A percentile compares a stretch with the other conserved stretches of the same genome.
These are phyloP conservation scores for Nakataea oryzae DNA, from an alignment of 2,329 filamentous ascomycete species.

Conservation along the genomic window DNA sequence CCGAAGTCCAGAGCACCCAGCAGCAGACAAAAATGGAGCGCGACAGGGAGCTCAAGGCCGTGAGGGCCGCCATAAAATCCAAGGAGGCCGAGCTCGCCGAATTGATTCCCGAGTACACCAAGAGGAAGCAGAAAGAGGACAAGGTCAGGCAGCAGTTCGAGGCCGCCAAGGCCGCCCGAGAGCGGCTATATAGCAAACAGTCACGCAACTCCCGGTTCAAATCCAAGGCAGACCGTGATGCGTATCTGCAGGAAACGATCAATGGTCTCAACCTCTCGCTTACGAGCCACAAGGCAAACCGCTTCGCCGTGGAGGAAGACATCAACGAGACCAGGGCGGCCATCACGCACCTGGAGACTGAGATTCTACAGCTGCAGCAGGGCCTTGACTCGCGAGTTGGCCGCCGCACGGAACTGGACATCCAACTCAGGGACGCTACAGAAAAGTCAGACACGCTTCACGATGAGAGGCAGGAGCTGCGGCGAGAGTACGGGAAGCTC, in stretches of 20 bases:
- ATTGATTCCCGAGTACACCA: constrained; percentile 67
- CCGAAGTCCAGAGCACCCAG: constrained; percentile 70
- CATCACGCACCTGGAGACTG: constrained; percentile 47
- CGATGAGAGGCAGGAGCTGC: constrained; percentile 79
- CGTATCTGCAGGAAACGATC: constrained; percentile 71
- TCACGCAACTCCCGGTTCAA: constrained; percentile 78
- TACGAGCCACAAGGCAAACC: constrained; percentile 71
- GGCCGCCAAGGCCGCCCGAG: constrained; percentile 61
- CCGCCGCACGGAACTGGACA: constrained; percentile 60
- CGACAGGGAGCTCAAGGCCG: constrained; percentile 58
- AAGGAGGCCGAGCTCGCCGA: constrained; percentile 68
- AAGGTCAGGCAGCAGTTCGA: constrained; percentile 63
- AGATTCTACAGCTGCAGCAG: constrained; percentile 62
- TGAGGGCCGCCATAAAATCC: constrained; percentile 62
- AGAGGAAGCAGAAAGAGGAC: constrained; percentile 62
- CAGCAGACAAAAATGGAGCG: constrained; percentile 64
- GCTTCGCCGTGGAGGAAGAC: constrained; percentile 76
- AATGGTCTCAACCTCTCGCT: constrained; percentile 67
- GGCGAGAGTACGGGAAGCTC: constrained; percentile 81
- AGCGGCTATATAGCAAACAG: constrained; percentile 85
- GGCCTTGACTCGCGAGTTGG: constrained; percentile 75
- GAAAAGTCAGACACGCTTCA: constrained; percentile 69
- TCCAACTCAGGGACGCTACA: constrained; percentile 66
- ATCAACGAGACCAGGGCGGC: constrained; percentile 30
- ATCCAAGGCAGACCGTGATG: constrained; percentile 80